Base-by-base conservation (phyloP, 2,329 filamentous ascomycete species). In the Epichloe aotearoae region DNA sequence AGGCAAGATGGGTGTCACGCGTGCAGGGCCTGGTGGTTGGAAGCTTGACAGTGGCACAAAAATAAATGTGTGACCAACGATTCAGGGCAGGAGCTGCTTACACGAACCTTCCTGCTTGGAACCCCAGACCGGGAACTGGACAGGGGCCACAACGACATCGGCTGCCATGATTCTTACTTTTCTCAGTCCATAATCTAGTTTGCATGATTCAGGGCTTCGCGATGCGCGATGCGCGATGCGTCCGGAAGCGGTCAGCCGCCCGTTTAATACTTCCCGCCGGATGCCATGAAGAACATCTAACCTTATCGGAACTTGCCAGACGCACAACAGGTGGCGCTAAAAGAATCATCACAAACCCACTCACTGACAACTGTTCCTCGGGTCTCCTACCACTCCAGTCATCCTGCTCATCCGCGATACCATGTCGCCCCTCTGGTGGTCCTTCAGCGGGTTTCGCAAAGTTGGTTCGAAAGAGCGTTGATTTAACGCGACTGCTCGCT, bases 291-390 rank as follows among this genome's bases (percentile, higher is more conserved):
- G 26, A 19, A 23, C 44, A 8, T 34, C 17, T 17, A 17, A 23
- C 36, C 23, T 50, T 34, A 11, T 50, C 48, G 48, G 48, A 50
- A 50, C 41, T 50, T 45, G 41, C 48, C 48, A 50, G 34, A 33
- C 20, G 34, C 15, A 19, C 34, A 38, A 38, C 34, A 10, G 8
- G n/a, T 23, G 30, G 26, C 38, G 38, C 38, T 23, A 46, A 20
- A 46, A 20, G 26, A 17, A 23, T 17, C 15, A 15, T 34, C 8
- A 30, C 19, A 46, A 46, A 19, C 33, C 44, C 26, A 34, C 33
- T 36, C 43, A 46, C 30, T 34, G 19, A 19, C 19, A n/a, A n/a
- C n/a, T n/a, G 4, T 37, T 46, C 43, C 33, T 46, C 43, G 30
- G 44, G 6, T 34, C 44, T 46, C 15, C 44, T 37, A 12, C 44